A percentile compares a stretch with the other conserved stretches of the same genome.
Evolutionary conservation across 768 basidiomycete species (phyloP).

Genomic region (Podaxis sp.): DNA sequence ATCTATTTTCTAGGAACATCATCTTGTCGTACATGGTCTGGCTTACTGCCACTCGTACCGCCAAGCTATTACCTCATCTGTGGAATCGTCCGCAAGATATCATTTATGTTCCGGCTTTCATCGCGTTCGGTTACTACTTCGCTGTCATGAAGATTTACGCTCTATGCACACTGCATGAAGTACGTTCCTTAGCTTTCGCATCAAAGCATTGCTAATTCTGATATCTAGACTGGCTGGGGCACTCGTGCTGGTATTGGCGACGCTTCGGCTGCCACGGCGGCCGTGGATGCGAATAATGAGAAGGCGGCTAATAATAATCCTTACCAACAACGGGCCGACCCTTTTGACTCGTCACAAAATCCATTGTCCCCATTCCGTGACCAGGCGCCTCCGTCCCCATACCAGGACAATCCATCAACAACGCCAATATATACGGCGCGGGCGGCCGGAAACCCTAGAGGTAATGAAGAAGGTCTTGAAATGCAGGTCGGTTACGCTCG

Average conservation of each 20-base stretch:
- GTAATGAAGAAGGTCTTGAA: conserved; percentile 32
- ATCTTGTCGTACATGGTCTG: conserved; percentile 66
- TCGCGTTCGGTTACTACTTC: conserved; percentile 91
- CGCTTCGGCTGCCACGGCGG: conserved; percentile 72
- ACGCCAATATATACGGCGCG: conserved; percentile 26
- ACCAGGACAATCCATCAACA: conserved; percentile 21
- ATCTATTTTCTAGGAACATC: conserved; percentile 54
- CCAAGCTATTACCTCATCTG: conserved; percentile 82
- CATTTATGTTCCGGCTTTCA: conserved; percentile 83
- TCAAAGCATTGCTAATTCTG: not conserved
- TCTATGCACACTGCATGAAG: conserved; percentile 86
- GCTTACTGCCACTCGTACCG: conserved; percentile 70
- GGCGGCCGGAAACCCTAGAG: conserved; percentile 19
- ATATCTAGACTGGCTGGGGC: conserved; percentile 82
- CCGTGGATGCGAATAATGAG: conserved; percentile 47
- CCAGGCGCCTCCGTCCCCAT: conserved; percentile 27
- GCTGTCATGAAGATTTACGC: conserved; percentile 95
- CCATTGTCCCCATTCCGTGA: conserved; percentile 29
- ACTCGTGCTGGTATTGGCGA: conserved; percentile 94
- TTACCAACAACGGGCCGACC: conserved; percentile 17
- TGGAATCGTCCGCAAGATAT: conserved; percentile 76
- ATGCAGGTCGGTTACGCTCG: conserved; percentile 38
- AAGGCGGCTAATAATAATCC: conserved; percentile 28
- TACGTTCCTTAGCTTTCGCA: conserved; percentile 28
- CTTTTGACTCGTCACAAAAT: conserved; percentile 12